Evolutionary conservation across 176 grass and related monocot species (phyloP).

Genomic region (Themeda triandra): DNA sequence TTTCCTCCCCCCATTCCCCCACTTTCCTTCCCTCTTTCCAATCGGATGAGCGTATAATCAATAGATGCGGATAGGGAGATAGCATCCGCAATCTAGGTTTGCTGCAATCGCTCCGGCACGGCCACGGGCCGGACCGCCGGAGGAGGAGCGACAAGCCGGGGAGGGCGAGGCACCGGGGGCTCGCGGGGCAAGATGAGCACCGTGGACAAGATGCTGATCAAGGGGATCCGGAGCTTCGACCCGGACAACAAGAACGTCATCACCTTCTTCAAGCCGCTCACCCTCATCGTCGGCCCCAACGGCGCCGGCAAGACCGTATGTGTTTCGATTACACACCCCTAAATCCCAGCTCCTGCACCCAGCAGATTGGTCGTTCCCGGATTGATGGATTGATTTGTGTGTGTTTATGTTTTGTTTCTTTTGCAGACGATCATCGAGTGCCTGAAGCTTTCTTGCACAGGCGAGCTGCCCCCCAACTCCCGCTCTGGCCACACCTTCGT

Average conservation of each 20-base stretch:
- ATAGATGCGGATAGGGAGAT: not conserved
- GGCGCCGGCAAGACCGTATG: constrained; percentile 89
- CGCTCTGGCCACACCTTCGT: constrained; percentile 85
- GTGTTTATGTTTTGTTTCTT: not conserved
- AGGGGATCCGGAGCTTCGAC: constrained; percentile 96
- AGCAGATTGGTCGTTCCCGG: not conserved
- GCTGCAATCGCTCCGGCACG: not conserved
- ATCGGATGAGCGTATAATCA: constrained; percentile 1
- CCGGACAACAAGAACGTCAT: constrained; percentile 99
- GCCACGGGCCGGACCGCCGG: no score
- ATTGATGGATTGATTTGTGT: constrained; percentile 8
- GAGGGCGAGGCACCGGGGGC: not conserved
- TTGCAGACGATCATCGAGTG: constrained; percentile 94
- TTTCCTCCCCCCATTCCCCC: not conserved
- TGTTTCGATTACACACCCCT: not conserved
- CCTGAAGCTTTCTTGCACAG: constrained; percentile 93
- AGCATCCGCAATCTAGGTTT: constrained; percentile 6
- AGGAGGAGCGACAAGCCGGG: not conserved
- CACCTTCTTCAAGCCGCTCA: constrained; percentile 97
- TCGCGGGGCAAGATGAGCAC: constrained; percentile 70
- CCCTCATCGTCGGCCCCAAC: constrained; percentile 95
- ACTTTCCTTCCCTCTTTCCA: not conserved
- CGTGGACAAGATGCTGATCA: constrained; percentile 99
- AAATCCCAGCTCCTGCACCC: not conserved
- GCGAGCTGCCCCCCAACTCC: constrained; percentile 79